Evolutionary conservation across 2,329 filamentous ascomycete genomes (phyloP).

Genomic region (Phaeosphaeriaceae sp.): DNA sequence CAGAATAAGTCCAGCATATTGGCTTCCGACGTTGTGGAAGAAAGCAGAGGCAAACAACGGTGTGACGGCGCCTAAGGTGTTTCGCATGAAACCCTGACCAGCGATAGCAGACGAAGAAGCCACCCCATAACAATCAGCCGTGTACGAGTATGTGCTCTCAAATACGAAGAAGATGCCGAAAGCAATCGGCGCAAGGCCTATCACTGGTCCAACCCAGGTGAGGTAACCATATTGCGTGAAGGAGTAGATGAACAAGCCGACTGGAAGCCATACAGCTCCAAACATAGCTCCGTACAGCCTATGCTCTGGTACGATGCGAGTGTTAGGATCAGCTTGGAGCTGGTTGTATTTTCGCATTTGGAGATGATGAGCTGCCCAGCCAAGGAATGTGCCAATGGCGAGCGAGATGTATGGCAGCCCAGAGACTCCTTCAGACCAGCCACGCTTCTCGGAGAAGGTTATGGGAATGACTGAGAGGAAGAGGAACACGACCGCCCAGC

Average conservation of each 20-base stretch:
- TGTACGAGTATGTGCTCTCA: slow-evolving; percentile 57
- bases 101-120: slow-evolving; percentile 55
- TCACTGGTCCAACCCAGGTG: slow-evolving; percentile 58
- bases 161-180: slow-evolving; percentile 63
- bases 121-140: slow-evolving; percentile 61
- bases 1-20: slow-evolving; percentile 60
- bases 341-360: slow-evolving; percentile 60
- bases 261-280: slow-evolving; percentile 39
- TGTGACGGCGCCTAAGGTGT: slow-evolving; percentile 60
- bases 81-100: slow-evolving; percentile 61
- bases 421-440: slow-evolving; percentile 59
- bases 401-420: slow-evolving; percentile 62
- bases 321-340: slow-evolving; percentile 46
- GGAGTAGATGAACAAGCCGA: slow-evolving; percentile 55
- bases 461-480: slow-evolving; percentile 54
- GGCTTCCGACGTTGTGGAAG: slow-evolving; percentile 61
- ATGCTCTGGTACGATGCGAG: slow-evolving; percentile 46
- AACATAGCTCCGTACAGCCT: slow-evolving; percentile 41
- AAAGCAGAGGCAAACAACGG: slow-evolving; percentile 61
- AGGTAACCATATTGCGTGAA: slow-evolving; percentile 61
- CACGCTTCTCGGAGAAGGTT: slow-evolving; percentile 58
- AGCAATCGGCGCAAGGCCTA: slow-evolving; percentile 59
- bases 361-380: slow-evolving; percentile 57
- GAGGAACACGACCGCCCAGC: slow-evolving; percentile 62
- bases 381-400: slow-evolving; percentile 57